These are phyloP conservation scores for Sporothrix brasiliensis DNA, from an alignment of 2,329 filamentous ascomycete genomes.

Conservation along the genomic window DNA sequence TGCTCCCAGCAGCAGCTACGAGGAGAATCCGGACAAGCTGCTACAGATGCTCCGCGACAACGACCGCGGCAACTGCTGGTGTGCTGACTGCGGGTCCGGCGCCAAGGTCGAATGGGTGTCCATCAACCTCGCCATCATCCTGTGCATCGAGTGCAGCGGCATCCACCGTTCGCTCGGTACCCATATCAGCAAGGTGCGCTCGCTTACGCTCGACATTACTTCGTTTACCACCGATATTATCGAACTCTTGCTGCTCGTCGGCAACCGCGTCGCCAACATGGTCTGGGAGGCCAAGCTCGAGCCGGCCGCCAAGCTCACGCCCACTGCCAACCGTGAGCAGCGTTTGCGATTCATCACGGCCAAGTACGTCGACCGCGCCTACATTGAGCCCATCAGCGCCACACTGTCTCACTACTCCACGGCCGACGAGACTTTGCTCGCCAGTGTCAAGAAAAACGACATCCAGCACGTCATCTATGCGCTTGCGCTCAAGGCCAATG, in stretches of 20 bases:
- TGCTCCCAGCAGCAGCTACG: conserved; percentile 65
- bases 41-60: conserved; percentile 84
- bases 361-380: conserved; percentile 87
- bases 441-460: conserved; percentile 94
- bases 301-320: conserved; percentile 68
- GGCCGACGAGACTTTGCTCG: conserved; percentile 84
- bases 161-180: conserved; percentile 96
- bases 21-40: conserved; percentile 82
- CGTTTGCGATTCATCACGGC: conserved; percentile 91
- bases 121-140: conserved; percentile 92
- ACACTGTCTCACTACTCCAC: conserved; percentile 75
- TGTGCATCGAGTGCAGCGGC: conserved; percentile 97
- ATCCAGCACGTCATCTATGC: conserved; percentile 92
- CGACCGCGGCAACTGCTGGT: conserved; percentile 90
- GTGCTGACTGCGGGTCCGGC: conserved; percentile 89
- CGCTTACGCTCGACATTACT: conserved; percentile 89
- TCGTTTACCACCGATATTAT: conserved; percentile 98
- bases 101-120: conserved; percentile 98
- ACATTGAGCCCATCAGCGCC: conserved; percentile 75
- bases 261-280: conserved; percentile 94
- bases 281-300: conserved; percentile 91
- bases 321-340: conserved; percentile 83
- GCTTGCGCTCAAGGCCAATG: conserved; percentile 81
- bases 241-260: conserved; percentile 86
- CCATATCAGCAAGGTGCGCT: conserved; percentile 96